Base-by-base conservation (phyloP, 2,329 filamentous ascomycete species). In the Whalleya microplaca region DNA sequence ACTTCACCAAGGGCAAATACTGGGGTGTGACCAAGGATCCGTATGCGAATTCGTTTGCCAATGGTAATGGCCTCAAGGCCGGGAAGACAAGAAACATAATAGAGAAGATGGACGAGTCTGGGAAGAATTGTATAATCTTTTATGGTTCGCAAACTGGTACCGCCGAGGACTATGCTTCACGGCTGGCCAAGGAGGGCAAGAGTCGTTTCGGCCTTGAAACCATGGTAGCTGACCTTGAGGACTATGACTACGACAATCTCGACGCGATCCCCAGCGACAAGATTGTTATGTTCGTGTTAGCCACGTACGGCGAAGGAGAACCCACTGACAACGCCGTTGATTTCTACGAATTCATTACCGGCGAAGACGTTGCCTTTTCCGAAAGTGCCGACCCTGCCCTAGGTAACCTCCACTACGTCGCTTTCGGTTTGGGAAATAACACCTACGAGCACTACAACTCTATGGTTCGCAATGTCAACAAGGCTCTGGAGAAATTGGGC, bases 381-480 rank as follows among this genome's bases (percentile, higher is more conserved):
- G 85, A 92, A 70, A 84, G 87, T 67, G 77, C 75, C 45, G 89
- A 94, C 20, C 84, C 88, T 60, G 84, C 94, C 48, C 85, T 99
- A 52, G 81, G 78, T 49, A 93, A 91, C 69, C 84, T 99, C 71
- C 94, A 93, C 74, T 99, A 93, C 72, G 92, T 99, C 70, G 85
- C 92, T 55, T 99, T 99, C 69, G 95, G 95, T 70, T 86, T 99
- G 41, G 95, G 95, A 65, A 99, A 99, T 82, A 99, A 98, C 81
- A 98, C 95, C 23, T 99, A 99, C 73, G 95, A 99, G 73, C 95
- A 99, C 81, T 99, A 97, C 83, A 99, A 99, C 80, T 90, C 90
- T 50, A 96, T 99, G 92, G 93, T 99, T 58, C 92, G 94, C 73
- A 91, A 94, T 62, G 88, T 98, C 55, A 87, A 95, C 77, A 87